Conservation (phyloP, 208 protist species). For the Trypanosoma conorhini region DNA sequence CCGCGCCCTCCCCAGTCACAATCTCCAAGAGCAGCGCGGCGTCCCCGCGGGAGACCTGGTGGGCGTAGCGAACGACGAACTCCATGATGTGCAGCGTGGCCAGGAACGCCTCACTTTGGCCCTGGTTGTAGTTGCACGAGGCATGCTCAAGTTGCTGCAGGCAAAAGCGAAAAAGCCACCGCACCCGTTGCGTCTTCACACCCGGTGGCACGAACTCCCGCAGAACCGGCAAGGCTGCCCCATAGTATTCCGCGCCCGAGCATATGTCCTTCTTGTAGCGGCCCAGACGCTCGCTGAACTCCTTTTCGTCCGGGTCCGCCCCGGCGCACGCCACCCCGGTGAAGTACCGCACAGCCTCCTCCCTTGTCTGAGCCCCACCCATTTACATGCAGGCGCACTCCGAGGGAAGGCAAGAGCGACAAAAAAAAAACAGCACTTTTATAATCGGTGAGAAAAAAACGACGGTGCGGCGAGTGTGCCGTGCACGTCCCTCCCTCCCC, state of each 20-base stretch:
- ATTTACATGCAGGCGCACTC: conserved; percentile 35
- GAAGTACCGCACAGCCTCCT: conserved; percentile 64
- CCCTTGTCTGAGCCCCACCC: conserved; percentile 39
- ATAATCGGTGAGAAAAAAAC: no score
- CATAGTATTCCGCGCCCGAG: conserved; percentile 48
- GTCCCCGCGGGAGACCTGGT: conserved; percentile 35
- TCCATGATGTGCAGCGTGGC: conserved; percentile 47
- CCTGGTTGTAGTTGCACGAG: conserved; percentile 31
- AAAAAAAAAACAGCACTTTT: no score
- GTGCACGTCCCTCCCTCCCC: no score
- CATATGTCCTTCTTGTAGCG: conserved; percentile 43
- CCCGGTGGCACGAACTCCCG: conserved; percentile 27
- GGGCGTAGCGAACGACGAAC: conserved; percentile 61
- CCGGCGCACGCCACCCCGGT: conserved; percentile 23
- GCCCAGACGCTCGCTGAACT: conserved; percentile 38
- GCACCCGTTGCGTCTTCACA: conserved; percentile 32
- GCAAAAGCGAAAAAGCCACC: conserved; percentile 62
- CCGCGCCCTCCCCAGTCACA: conserved; percentile 23
- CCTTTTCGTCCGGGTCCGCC: conserved; percentile 35
- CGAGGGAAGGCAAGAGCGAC: conserved; percentile 27
- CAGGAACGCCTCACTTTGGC: conserved; percentile 25
- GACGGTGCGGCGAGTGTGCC: no score
- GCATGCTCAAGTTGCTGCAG: conserved; percentile 31
- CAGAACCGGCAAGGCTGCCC: conserved; percentile 46
- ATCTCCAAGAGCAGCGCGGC: conserved; percentile 39